Evolutionary conservation across 2,329 filamentous ascomycete genomes (phyloP).

Genomic region (Aspergillus texensis): DNA sequence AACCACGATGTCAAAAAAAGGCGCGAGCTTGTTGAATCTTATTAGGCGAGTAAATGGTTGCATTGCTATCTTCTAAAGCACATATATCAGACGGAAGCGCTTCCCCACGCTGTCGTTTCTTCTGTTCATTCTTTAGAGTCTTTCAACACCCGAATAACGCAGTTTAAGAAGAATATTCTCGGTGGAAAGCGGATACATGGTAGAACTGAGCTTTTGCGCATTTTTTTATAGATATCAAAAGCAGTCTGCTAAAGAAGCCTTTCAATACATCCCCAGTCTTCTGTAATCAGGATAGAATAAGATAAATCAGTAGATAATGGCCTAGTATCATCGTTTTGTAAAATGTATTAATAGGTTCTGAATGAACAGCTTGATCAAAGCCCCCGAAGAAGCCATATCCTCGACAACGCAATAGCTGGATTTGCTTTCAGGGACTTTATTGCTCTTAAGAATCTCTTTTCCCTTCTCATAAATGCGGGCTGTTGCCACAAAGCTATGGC

Average conservation of each 20-base stretch:
- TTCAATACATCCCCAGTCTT: neutral
- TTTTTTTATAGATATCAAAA: neutral
- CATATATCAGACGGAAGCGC: neutral
- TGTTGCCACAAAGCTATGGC: too few species aligned
- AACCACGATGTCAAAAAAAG: too few species aligned
- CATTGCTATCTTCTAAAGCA: neutral
- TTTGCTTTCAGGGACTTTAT: too few species aligned
- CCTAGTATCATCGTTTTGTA: neutral
- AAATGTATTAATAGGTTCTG: neutral
- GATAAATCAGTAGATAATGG: neutral
- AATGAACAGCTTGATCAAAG: too few species aligned
- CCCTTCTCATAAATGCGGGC: too few species aligned
- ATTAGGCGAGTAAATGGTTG: constrained; percentile 5
- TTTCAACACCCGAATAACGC: too few species aligned
- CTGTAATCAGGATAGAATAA: neutral
- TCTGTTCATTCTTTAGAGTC: too few species aligned
- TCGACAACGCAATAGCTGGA: too few species aligned
- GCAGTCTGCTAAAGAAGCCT: neutral
- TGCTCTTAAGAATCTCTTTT: too few species aligned
- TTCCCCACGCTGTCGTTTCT: neutral
- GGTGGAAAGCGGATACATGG: neutral
- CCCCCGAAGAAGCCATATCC: too few species aligned
- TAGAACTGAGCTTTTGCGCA: neutral
- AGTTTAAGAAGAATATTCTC: too few species aligned
- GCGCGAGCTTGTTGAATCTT: constrained; percentile 9